Evolutionary conservation across 2,329 filamentous ascomycete species (phyloP).

Genomic region (Dothidotthia symphoricarpi): DNA sequence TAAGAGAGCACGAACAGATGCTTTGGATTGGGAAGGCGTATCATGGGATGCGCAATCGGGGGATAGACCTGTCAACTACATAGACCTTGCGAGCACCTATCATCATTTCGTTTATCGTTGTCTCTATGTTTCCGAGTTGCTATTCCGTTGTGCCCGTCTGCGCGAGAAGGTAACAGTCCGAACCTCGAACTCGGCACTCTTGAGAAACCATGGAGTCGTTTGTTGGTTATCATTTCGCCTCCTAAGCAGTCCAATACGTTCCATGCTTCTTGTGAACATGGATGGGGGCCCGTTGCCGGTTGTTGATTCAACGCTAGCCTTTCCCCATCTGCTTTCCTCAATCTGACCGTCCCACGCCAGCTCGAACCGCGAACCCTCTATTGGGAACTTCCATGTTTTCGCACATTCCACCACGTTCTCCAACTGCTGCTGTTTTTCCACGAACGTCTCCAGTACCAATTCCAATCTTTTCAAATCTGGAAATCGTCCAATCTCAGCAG

Average conservation of each 20-base stretch:
- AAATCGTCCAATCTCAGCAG: constrained; percentile 8
- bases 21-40: constrained; percentile 40
- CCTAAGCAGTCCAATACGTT: too few relatives aligned
- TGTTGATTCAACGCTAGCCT: not conserved
- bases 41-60: too few relatives aligned
- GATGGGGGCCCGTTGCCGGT: too few relatives aligned
- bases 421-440: constrained; percentile 21
- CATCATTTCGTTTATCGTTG: too few relatives aligned
- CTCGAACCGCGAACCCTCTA: constrained; percentile 8
- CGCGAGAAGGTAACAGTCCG: not conserved
- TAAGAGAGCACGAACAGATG: constrained; percentile 61
- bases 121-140: too few relatives aligned
- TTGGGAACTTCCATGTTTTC: constrained; percentile 30
- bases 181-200: not conserved
- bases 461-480: constrained; percentile 21
- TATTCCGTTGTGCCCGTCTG: too few relatives aligned
- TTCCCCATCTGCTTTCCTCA: constrained; percentile 13
- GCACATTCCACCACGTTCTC: constrained; percentile 29
- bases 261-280: too few relatives aligned
- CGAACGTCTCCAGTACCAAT: constrained; percentile 30
- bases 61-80: too few relatives aligned
- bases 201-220: constrained; percentile 1
- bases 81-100: too few relatives aligned
- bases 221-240: too few relatives aligned
- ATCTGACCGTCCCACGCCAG: constrained; percentile 28